phyloP scores from a whole-genome alignment of 2,329 filamentous ascomycete species.

The Cladosporium colombiae region DNA sequence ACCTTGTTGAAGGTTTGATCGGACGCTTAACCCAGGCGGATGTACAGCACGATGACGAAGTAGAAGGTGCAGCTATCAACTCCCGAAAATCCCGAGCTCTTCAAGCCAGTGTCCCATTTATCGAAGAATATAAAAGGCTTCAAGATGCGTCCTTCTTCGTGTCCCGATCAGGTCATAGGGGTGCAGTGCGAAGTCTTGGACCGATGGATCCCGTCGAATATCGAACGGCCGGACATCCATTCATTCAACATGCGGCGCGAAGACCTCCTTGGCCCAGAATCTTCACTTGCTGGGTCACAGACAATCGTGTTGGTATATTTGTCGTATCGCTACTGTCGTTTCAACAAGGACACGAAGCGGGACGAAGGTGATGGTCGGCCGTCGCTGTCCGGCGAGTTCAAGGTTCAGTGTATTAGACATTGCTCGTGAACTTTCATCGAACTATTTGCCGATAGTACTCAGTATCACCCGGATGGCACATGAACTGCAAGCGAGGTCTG shows the following conservation, averaged over 20 bases:
- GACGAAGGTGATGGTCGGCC: not conserved
- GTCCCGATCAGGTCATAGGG: slow-evolving; percentile 32
- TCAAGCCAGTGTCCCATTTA: too few species aligned
- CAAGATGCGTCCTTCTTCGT: too few species aligned
- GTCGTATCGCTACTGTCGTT: not conserved
- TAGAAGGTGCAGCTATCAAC: slow-evolving; percentile 31
- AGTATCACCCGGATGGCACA: not conserved
- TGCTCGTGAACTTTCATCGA: not conserved
- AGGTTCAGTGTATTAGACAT: not conserved
- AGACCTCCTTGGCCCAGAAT: not conserved
- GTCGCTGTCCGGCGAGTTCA: not conserved
- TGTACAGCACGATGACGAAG: slow-evolving; percentile 44
- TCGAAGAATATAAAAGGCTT: too few species aligned
- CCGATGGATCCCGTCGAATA: not conserved
- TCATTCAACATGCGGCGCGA: not conserved
- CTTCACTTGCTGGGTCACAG: not conserved
- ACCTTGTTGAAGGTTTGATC: slow-evolving; percentile 26
- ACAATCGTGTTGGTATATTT: not conserved
- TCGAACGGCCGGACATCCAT: not conserved
- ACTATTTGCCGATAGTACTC: not conserved
- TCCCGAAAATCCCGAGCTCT: too few species aligned
- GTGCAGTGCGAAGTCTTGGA: slow-evolving; percentile 38
- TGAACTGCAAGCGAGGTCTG: not conserved
- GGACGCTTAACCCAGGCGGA: slow-evolving; percentile 32
- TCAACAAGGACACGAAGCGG: not conserved